phyloP scores from a whole-genome alignment of 495 filamentous ascomycete genomes.

The Trichocladium antarcticum region DNA sequence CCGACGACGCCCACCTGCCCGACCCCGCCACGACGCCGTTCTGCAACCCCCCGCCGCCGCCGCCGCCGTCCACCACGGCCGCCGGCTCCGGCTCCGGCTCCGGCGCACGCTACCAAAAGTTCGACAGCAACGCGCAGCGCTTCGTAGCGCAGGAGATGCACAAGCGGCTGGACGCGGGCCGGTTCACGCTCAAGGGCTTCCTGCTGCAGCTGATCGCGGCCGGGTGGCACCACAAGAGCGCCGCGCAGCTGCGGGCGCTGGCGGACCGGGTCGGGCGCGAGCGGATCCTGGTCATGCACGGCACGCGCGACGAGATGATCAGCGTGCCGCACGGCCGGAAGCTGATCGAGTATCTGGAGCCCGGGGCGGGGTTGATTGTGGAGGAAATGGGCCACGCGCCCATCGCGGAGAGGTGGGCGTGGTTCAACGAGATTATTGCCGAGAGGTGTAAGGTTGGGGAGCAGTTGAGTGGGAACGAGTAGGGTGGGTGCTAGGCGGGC shows the following conservation, averaged over 20 bases:
- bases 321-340: conserved; percentile 51
- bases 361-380: conserved; percentile 40
- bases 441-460: conserved; percentile 35
- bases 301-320: conserved; percentile 64
- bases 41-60: too few relatives aligned
- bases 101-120: conserved; percentile 32
- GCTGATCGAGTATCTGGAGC: conserved; percentile 43
- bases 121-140: conserved; percentile 64
- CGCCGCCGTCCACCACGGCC: conserved; percentile 12
- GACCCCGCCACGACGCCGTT: too few relatives aligned
- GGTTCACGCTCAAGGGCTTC: conserved; percentile 55
- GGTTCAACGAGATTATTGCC: conserved; percentile 50
- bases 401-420: conserved; percentile 48
- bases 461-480: conserved; percentile 22
- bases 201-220: conserved; percentile 67
- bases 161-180: conserved; percentile 46
- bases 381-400: conserved; percentile 63
- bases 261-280: conserved; percentile 56
- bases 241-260: conserved; percentile 49
- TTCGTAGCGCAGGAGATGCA: conserved; percentile 64
- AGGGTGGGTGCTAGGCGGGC: background rate
- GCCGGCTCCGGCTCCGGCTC: conserved; percentile 10
- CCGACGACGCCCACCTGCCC: conserved; percentile 47
- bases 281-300: conserved; percentile 64
- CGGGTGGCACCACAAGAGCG: conserved; percentile 64